phyloP scores from a whole-genome alignment of 805 yeast genomes.

The Torulaspora delbrueckii region DNA sequence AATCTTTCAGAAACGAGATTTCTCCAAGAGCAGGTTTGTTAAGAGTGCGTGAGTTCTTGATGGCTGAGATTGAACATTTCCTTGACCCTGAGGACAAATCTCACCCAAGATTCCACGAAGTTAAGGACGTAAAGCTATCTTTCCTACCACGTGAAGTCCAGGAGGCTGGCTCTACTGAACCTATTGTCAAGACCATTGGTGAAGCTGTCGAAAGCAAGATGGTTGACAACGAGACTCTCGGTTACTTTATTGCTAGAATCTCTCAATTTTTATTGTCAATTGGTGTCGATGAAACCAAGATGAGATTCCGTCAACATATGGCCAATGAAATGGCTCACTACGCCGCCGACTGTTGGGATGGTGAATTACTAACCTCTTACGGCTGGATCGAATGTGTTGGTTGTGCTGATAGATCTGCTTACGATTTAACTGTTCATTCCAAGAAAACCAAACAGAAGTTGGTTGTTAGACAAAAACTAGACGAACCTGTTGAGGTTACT shows the following conservation, averaged over 20 bases:
- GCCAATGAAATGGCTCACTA: slow-evolving; percentile 99
- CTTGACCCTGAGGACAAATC: slow-evolving; percentile 88
- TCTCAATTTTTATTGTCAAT: slow-evolving; percentile 76
- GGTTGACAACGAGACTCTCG: slow-evolving; percentile 95
- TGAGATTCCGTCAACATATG: slow-evolving; percentile 98
- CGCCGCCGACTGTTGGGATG: slow-evolving; percentile 99
- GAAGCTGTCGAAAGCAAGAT: slow-evolving; percentile 84
- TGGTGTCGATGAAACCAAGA: slow-evolving; percentile 78
- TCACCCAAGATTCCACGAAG: slow-evolving; percentile 75
- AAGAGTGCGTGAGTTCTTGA: slow-evolving; percentile 96
- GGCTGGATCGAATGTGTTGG: slow-evolving; percentile 99
- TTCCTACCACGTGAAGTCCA: slow-evolving; percentile 87
- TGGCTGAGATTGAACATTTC: slow-evolving; percentile 99
- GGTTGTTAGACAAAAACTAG: slow-evolving; percentile 86
- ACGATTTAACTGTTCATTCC: slow-evolving; percentile 91
- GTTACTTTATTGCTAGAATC: slow-evolving; percentile 94
- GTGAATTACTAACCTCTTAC: slow-evolving; percentile 88
- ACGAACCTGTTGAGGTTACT: slow-evolving; percentile 79
- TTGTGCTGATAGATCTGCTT: slow-evolving; percentile 98
- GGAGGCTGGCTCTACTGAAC: slow-evolving; percentile 73
- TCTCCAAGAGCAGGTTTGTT: slow-evolving; percentile 97
- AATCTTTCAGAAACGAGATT: slow-evolving; percentile 97
- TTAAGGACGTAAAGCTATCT: slow-evolving; percentile 63
- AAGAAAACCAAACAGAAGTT: slow-evolving; percentile 93
- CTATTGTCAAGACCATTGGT: slow-evolving; percentile 65